Percentiles rank a stretch among this genome's conserved stretches.
Conservation (phyloP, 108 stramenopile genomes). For the Bacterosira constricta region DNA sequence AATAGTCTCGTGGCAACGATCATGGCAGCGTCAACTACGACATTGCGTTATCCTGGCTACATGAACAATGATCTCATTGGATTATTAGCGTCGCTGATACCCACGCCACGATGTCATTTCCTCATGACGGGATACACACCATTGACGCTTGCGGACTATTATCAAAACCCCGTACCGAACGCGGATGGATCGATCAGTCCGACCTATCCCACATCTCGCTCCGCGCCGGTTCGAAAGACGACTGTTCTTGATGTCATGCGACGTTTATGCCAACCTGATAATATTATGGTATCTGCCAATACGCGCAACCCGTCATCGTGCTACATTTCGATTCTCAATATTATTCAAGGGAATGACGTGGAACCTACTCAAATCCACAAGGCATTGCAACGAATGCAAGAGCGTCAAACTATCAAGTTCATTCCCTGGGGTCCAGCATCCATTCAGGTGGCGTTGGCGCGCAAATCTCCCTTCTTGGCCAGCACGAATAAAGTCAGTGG, state of each 20-base stretch:
- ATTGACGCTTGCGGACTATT: conserved; percentile 56
- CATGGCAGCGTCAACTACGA: conserved; percentile 99
- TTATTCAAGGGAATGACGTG: conserved; percentile 96
- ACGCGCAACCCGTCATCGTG: conserved; percentile 89
- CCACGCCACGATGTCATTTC: conserved; percentile 99
- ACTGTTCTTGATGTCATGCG: conserved; percentile 99
- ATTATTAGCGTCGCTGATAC: conserved; percentile 94
- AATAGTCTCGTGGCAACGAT: conserved; percentile 98
- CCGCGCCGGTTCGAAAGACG: conserved; percentile 90
- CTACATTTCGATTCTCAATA: conserved; percentile 98
- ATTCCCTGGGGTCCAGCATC: conserved; percentile 99
- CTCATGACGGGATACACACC: conserved; percentile 99
- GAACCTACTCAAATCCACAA: conserved; percentile 99
- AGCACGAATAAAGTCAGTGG: conserved; percentile 95
- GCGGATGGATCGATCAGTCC: conserved; percentile 11
- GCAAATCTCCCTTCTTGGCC: conserved; percentile 93
- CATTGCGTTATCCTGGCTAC: conserved; percentile 98
- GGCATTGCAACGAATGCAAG: conserved; percentile 96
- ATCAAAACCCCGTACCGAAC: conserved; percentile 27
- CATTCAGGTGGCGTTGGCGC: conserved; percentile 97
- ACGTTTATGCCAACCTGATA: conserved; percentile 96
- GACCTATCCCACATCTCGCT: conserved; percentile 3
- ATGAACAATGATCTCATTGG: conserved; percentile 99
- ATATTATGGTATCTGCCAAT: conserved; percentile 98
- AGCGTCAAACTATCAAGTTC: conserved; percentile 92